These are phyloP conservation scores for Forsythia viridissima DNA, from an alignment of 257 asterid genomes.

Conservation along the genomic window DNA sequence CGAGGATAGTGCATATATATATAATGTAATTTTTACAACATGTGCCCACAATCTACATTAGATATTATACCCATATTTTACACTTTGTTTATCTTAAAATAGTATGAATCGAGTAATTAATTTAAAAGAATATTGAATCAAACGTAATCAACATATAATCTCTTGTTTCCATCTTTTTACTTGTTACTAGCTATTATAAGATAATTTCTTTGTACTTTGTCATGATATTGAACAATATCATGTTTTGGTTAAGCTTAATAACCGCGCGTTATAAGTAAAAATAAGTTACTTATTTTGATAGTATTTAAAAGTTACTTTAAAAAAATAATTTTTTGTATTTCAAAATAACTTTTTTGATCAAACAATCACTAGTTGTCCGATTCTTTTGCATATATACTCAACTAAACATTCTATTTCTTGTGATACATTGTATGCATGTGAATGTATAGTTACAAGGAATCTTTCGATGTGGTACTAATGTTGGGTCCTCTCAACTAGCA, in stretches of 20 bases:
- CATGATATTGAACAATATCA: neutral
- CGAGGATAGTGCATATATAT: neutral
- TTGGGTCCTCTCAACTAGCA: neutral
- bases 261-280: too few relatives aligned
- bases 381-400: neutral
- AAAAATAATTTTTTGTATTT: too few relatives aligned
- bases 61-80: constrained; percentile 1
- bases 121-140: neutral
- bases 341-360: too few relatives aligned
- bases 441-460: constrained; percentile 1
- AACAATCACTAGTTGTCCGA: neutral
- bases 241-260: neutral
- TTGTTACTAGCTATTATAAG: neutral
- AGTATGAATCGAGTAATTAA: neutral
- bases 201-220: neutral
- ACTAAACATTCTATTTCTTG: neutral
- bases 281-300: too few relatives aligned
- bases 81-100: neutral
- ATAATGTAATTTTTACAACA: neutral
- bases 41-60: neutral
- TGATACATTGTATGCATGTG: constrained; percentile 2
- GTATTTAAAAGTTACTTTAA: too few relatives aligned
- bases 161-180: neutral
- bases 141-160: neutral
- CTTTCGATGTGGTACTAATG: neutral